Evolutionary conservation across 164 flowering plant genomes (phyloP).

Genomic region (Kingdonia uniflora): DNA sequence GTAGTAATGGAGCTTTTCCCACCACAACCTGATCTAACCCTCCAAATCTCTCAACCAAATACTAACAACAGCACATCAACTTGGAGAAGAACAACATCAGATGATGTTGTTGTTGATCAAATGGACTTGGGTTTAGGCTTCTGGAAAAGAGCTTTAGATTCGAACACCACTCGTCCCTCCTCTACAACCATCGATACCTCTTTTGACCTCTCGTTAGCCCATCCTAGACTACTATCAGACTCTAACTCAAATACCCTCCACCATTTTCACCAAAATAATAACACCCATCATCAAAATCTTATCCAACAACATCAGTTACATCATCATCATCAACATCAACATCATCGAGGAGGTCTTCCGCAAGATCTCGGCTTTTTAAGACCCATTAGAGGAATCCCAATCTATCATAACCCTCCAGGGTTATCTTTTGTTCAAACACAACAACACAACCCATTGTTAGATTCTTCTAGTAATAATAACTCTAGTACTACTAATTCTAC

Average conservation of each 20-base stretch:
- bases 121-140: conserved; percentile 71
- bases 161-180: conserved; percentile 21
- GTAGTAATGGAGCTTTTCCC: conserved; percentile 82
- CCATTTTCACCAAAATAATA: conserved; percentile 15
- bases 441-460: conserved; percentile 17
- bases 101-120: conserved; percentile 21
- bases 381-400: conserved; percentile 88
- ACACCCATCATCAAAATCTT: conserved; percentile 11
- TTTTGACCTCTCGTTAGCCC: conserved; percentile 51
- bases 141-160: conserved; percentile 60
- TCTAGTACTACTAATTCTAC: conserved; percentile 7
- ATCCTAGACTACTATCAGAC: conserved; percentile 30
- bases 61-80: conserved; percentile 37
- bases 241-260: conserved; percentile 14
- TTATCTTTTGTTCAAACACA: conserved; percentile 31
- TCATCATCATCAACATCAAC: conserved; percentile 12
- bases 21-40: conserved; percentile 87
- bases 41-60: conserved; percentile 90
- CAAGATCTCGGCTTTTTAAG: conserved; percentile 44
- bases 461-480: conserved; percentile 19
- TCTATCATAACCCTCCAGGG: conserved; percentile 46
- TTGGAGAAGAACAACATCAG: conserved; percentile 21
- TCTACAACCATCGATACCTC: conserved; percentile 18
- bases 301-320: conserved; percentile 11
- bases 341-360: conserved; percentile 19